Percentiles rank a stretch among this genome's conserved stretches.
phyloP scores from a whole-genome alignment of 2,329 filamentous ascomycete species.

The Gliomastix tumulicola region DNA sequence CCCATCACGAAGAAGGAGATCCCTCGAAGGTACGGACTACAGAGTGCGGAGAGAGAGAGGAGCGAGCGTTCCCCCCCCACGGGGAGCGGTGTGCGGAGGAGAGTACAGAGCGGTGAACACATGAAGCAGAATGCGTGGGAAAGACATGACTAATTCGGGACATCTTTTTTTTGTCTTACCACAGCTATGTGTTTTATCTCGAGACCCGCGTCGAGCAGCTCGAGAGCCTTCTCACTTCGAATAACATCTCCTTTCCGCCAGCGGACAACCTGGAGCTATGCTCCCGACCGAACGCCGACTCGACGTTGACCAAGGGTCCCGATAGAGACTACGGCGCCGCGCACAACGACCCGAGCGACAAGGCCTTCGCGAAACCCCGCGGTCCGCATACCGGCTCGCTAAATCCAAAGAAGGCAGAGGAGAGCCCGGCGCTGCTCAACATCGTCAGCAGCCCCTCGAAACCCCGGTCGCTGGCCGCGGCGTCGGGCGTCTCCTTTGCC shows the following conservation, averaged over 20 bases:
- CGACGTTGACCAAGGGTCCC: not conserved
- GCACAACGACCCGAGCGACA: not conserved
- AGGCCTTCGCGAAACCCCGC: slow-evolving; percentile 12
- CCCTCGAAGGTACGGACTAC: slow-evolving; percentile 67
- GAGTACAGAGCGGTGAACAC: not conserved
- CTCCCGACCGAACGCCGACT: slow-evolving; percentile 23
- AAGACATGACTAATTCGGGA: too few relatives aligned
- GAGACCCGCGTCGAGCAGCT: slow-evolving; percentile 81
- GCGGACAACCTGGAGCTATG: slow-evolving; percentile 62
- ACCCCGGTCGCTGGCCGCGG: slow-evolving; percentile 74
- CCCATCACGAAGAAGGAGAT: slow-evolving; percentile 96
- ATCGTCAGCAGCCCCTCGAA: slow-evolving; percentile 73
- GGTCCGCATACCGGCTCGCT: slow-evolving; percentile 21
- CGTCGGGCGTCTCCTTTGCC: slow-evolving; percentile 89
- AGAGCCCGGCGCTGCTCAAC: slow-evolving; percentile 54
- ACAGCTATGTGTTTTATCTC: slow-evolving; percentile 87
- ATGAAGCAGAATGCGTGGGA: slow-evolving; percentile 13
- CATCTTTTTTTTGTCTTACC: slow-evolving; percentile 1
- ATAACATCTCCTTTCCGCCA: slow-evolving; percentile 65
- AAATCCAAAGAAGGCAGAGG: slow-evolving; percentile 22
- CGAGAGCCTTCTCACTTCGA: slow-evolving; percentile 64
- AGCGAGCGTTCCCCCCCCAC: too few relatives aligned
- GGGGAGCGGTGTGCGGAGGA: not conserved
- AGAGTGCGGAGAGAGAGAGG: too few relatives aligned
- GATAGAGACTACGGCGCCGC: not conserved